Evolutionary conservation across 805 yeast genomes (phyloP).

Genomic region (Saturnispora sekii): DNA sequence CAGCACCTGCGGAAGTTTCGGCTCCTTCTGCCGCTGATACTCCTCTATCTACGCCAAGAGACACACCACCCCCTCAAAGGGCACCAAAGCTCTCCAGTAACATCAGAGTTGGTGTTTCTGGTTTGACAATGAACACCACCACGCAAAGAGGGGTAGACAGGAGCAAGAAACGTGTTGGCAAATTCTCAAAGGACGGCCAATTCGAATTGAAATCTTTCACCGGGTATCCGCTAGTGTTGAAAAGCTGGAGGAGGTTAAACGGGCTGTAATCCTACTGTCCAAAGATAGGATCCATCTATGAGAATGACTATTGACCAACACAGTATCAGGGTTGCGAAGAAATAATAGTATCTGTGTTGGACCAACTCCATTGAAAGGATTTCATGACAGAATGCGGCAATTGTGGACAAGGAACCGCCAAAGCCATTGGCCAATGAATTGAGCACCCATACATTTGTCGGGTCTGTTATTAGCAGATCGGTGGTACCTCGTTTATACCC

Average conservation of each 20-base stretch:
- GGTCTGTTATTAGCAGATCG: slow-evolving; percentile 8
- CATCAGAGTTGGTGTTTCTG: slow-evolving; percentile 17
- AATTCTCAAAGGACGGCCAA: slow-evolving; percentile 7
- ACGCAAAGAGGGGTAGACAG: slow-evolving; percentile 21
- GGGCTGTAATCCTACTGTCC: slow-evolving; percentile 42
- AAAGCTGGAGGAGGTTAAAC: not conserved
- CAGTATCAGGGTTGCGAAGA: slow-evolving; percentile 32
- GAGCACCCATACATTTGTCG: slow-evolving; percentile 15
- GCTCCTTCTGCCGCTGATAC: not conserved
- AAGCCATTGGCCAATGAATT: slow-evolving; percentile 19
- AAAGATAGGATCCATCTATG: slow-evolving; percentile 57
- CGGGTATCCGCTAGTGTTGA: slow-evolving; percentile 2
- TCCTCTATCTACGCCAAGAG: not conserved
- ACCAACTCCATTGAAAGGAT: slow-evolving; percentile 25
- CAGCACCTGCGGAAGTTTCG: not conserved
- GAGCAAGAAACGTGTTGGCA: slow-evolving; percentile 8
- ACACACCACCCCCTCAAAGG: not conserved
- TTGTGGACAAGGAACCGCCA: slow-evolving; percentile 30
- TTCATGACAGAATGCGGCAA: slow-evolving; percentile 71
- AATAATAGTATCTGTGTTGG: slow-evolving; percentile 40
- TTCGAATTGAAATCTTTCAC: slow-evolving; percentile 13
- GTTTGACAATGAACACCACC: slow-evolving; percentile 20
- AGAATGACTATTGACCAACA: slow-evolving; percentile 45
- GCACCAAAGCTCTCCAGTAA: slow-evolving; percentile 7
- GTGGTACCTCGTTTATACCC: slow-evolving; percentile 10